A percentile compares a stretch with the other conserved stretches of the same genome.
Conservation (phyloP, 768 basidiomycete species). For the Sarcodon sp. region DNA sequence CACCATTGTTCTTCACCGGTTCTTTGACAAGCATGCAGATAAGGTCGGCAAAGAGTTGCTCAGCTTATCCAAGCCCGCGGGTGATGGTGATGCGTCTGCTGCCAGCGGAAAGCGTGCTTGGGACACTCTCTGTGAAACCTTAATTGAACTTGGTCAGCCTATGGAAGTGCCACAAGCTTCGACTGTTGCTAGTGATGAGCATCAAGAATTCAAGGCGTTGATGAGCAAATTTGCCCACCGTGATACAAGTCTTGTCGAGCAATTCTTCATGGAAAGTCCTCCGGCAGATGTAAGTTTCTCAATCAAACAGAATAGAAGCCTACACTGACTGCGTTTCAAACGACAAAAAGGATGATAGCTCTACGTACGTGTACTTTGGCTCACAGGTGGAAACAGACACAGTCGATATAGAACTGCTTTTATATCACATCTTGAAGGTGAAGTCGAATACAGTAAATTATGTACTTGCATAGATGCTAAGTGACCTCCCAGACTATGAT, state of each 20-base stretch:
- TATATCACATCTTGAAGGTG: conserved; percentile 72
- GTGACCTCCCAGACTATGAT: conserved; percentile 31
- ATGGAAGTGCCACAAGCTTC: conserved; percentile 58
- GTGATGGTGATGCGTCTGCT: conserved; percentile 39
- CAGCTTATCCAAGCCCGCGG: conserved; percentile 39
- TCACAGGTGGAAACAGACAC: conserved; percentile 69
- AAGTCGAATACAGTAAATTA: conserved; percentile 4
- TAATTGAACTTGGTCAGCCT: conserved; percentile 68
- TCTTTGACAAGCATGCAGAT: conserved; percentile 75
- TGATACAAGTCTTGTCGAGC: conserved; percentile 45
- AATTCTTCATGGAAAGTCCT: conserved; percentile 50
- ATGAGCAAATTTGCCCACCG: conserved; percentile 52
- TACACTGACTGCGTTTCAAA: not conserved
- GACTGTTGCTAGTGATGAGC: conserved; percentile 28
- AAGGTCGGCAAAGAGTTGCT: conserved; percentile 82
- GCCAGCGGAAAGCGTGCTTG: conserved; percentile 69
- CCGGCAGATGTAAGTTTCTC: conserved; percentile 27
- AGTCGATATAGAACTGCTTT: conserved; percentile 64
- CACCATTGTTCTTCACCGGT: conserved; percentile 70
- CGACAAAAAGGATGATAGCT: conserved; percentile 23
- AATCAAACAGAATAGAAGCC: not conserved
- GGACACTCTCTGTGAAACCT: conserved; percentile 66
- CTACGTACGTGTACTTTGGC: conserved; percentile 51
- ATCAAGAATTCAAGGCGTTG: conserved; percentile 55
- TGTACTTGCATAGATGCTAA: not conserved